A percentile compares a stretch with the other conserved stretches of the same genome.
Conservation (phyloP, 1,284 basidiomycete species). For the Apiotrichum akiyoshidainum region DNA sequence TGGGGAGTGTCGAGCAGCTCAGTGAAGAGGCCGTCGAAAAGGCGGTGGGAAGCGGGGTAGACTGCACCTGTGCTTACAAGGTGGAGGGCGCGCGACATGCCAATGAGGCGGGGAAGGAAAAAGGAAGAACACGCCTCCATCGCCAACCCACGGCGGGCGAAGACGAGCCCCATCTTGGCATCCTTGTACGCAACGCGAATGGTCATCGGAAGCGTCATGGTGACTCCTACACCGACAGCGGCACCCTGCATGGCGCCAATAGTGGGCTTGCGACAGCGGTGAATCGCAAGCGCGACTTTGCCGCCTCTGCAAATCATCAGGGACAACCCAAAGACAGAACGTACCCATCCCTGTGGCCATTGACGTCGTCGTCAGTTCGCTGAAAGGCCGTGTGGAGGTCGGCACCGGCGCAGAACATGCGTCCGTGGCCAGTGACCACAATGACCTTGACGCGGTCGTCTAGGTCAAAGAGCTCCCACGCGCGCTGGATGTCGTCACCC, state of each 20-base stretch:
- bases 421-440: conserved; percentile 16
- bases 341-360: conserved; percentile 19
- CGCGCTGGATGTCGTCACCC: conserved; percentile 14
- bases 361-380: conserved; percentile 6
- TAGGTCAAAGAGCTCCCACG: conserved; percentile 11
- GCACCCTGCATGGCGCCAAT: conserved; percentile 17
- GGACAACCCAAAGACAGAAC: neutral
- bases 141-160: conserved; percentile 20
- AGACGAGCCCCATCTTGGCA: conserved; percentile 21
- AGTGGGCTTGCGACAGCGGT: conserved; percentile 3
- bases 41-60: conserved; percentile 12
- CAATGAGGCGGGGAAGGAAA: conserved; percentile 21
- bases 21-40: conserved; percentile 19
- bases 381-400: conserved; percentile 18
- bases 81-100: conserved; percentile 8
- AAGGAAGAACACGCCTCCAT: conserved; percentile 19
- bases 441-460: conserved; percentile 23
- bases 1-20: conserved; percentile 13
- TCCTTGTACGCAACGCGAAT: conserved; percentile 21
- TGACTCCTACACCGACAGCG: conserved; percentile 22
- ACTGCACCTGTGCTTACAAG: conserved; percentile 15
- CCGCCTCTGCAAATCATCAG: conserved; percentile 15
- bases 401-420: conserved; percentile 23
- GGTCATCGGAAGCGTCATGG: conserved; percentile 20
- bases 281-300: conserved; percentile 7